Percentiles rank a stretch among this genome's conserved stretches.
phyloP scores from a whole-genome alignment of 208 protist genomes.

The Crithidia sp. region DNA sequence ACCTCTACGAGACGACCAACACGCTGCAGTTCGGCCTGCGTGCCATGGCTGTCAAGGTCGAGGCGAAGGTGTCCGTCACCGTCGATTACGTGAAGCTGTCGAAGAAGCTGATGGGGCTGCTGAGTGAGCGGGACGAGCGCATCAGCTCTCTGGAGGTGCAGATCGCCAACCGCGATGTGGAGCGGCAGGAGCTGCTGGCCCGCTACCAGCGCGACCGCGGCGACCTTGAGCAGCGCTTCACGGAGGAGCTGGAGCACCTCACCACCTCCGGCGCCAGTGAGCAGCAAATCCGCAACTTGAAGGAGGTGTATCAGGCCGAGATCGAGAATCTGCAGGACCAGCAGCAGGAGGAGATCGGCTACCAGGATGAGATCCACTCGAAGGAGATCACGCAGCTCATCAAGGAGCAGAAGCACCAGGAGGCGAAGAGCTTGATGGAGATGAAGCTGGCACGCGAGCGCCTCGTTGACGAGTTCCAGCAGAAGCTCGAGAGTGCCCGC shows the following conservation, averaged over 20 bases:
- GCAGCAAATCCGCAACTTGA: constrained; percentile 77
- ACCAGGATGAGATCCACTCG: constrained; percentile 81
- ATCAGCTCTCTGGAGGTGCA: constrained; percentile 82
- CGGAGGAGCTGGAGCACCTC: constrained; percentile 64
- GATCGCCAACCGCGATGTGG: constrained; percentile 77
- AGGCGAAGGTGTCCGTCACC: constrained; percentile 75
- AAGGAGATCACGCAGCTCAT: constrained; percentile 82
- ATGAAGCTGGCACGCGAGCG: constrained; percentile 82
- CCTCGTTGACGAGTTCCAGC: constrained; percentile 87
- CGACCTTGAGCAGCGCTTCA: constrained; percentile 63
- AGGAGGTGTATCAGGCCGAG: constrained; percentile 81
- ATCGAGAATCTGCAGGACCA: constrained; percentile 86
- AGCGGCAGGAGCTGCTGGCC: constrained; percentile 71
- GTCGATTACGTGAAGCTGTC: constrained; percentile 88
- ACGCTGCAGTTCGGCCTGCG: constrained; percentile 85
- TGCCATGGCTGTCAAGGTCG: constrained; percentile 88
- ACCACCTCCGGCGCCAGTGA: constrained; percentile 64
- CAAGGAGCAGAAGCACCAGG: constrained; percentile 80
- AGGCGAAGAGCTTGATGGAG: constrained; percentile 72
- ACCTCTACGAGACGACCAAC: constrained; percentile 89
- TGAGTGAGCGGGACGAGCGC: constrained; percentile 73
- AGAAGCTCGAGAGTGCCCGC: constrained; percentile 75
- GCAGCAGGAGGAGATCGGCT: constrained; percentile 82
- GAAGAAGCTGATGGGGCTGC: constrained; percentile 68
- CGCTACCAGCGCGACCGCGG: constrained; percentile 63